Evolutionary conservation across 1,284 basidiomycete genomes (phyloP).

Genomic region (Malassezia sp.): DNA sequence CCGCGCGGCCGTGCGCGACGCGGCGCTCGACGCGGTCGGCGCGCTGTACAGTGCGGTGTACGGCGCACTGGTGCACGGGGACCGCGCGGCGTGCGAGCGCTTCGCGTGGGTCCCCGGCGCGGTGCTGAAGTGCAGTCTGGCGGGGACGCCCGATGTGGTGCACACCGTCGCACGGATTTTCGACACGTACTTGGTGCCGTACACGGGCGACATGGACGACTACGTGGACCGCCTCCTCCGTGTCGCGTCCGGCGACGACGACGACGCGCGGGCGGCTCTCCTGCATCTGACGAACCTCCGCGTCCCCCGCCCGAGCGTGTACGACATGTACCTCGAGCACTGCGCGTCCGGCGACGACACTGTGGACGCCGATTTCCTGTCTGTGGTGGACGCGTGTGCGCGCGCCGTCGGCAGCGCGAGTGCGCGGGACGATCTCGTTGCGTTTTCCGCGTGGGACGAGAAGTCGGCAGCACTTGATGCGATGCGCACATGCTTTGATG

Average conservation of each 20-base stretch:
- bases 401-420: conserved; percentile 23
- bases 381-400: conserved; percentile 54
- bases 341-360: conserved; percentile 60
- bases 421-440: conserved; percentile 52
- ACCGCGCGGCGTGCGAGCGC: conserved; percentile 61
- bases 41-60: conserved; percentile 71
- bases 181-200: conserved; percentile 62
- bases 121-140: conserved; percentile 52
- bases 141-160: conserved; percentile 50
- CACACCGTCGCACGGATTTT: conserved; percentile 51
- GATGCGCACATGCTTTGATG: conserved; percentile 71
- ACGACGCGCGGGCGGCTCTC: conserved; percentile 52
- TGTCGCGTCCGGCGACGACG: conserved; percentile 61
- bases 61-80: conserved; percentile 79
- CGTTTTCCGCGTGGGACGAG: conserved; percentile 72
- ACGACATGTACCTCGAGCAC: conserved; percentile 24
- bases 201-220: conserved; percentile 57
- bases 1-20: conserved; percentile 69
- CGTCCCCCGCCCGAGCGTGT: conserved; percentile 17
- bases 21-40: conserved; percentile 67
- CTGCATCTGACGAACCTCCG: conserved; percentile 53
- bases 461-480: too few species aligned
- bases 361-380: too few species aligned
- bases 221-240: conserved; percentile 77
- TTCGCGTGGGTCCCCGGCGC: conserved; percentile 88